Conservation (phyloP, 176 grass and related monocot genomes). For the Oryza coarctata region DNA sequence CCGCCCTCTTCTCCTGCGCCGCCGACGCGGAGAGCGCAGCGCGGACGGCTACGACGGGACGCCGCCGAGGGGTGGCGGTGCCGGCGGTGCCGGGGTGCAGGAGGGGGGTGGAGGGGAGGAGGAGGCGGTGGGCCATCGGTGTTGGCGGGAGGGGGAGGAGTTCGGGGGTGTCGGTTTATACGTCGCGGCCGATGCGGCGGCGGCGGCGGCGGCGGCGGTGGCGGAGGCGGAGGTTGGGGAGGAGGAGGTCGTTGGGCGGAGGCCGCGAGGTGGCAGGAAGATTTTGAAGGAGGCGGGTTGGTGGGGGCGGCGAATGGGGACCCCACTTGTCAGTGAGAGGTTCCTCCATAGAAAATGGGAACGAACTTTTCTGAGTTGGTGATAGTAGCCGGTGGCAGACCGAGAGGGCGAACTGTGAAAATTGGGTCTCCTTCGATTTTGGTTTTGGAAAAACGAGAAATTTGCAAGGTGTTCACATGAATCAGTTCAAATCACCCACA, state of each 20-base stretch:
- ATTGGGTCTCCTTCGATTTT: too few relatives aligned
- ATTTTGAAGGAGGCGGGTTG: slow-evolving; percentile 41
- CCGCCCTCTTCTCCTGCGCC: neutral
- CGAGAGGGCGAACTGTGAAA: neutral
- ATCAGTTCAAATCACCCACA: too few relatives aligned
- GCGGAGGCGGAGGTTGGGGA: slow-evolving; percentile 22
- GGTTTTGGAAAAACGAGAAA: neutral
- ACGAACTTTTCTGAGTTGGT: neutral
- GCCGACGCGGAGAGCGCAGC: slow-evolving; percentile 42
- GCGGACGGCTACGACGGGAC: slow-evolving; percentile 40
- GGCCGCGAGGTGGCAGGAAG: slow-evolving; percentile 29
- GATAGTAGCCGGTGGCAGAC: neutral
- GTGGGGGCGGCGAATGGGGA: slow-evolving; percentile 4
- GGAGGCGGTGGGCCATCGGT: slow-evolving; percentile 38
- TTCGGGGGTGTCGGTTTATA: neutral
- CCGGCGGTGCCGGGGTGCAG: slow-evolving; percentile 13
- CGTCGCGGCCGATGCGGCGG: slow-evolving; percentile 33
- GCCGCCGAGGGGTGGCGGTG: neutral
- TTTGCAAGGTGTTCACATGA: neutral
- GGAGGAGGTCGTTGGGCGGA: slow-evolving; percentile 26
- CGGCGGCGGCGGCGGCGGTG: slow-evolving; percentile 23
- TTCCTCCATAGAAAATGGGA: neutral
- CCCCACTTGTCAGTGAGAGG: slow-evolving; percentile 5
- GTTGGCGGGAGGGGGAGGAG: neutral
- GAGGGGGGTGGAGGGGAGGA: slow-evolving; percentile 49